Evolutionary conservation across 139 green algal species (phyloP).

Genomic region (Deuterostichococcus epilithicus): DNA sequence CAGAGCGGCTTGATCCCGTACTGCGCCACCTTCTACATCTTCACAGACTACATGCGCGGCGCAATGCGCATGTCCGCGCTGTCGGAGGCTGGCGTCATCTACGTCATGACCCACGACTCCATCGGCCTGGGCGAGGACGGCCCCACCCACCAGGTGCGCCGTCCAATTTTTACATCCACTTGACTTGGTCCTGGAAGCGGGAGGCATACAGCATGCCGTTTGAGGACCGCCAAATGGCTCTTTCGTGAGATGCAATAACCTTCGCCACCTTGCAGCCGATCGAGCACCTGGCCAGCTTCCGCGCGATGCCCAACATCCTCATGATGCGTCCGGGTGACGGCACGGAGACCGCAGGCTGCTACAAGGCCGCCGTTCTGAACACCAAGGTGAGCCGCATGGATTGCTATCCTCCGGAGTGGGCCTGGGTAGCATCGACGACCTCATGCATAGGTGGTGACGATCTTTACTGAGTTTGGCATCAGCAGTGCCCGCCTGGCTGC

Average conservation of each 20-base stretch:
- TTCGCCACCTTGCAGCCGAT: constrained; percentile 53
- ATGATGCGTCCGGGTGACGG: constrained; percentile 92
- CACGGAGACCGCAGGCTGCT: constrained; percentile 93
- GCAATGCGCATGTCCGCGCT: constrained; percentile 95
- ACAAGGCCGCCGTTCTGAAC: constrained; percentile 63
- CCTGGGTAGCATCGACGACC: no score
- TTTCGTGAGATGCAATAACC: neutral
- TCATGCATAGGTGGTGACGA: no score
- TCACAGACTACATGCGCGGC: constrained; percentile 99
- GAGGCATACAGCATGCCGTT: no score
- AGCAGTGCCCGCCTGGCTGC: no score
- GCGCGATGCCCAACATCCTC: constrained; percentile 97
- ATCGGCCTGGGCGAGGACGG: constrained; percentile 99
- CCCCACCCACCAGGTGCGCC: constrained; percentile 88
- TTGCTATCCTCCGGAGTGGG: no score
- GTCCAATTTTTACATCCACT: constrained; percentile 27
- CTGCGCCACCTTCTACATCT: constrained; percentile 99
- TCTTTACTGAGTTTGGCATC: no score
- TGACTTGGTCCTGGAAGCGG: no score
- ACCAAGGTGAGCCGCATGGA: neutral
- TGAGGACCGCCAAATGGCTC: no score
- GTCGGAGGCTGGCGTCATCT: constrained; percentile 83
- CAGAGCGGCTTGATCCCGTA: constrained; percentile 88
- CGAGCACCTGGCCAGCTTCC: constrained; percentile 97
- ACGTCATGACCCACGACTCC: constrained; percentile 99